These are phyloP conservation scores for Simplicillium aogashimaense DNA, from an alignment of 2,329 filamentous ascomycete species.

Conservation along the genomic window DNA sequence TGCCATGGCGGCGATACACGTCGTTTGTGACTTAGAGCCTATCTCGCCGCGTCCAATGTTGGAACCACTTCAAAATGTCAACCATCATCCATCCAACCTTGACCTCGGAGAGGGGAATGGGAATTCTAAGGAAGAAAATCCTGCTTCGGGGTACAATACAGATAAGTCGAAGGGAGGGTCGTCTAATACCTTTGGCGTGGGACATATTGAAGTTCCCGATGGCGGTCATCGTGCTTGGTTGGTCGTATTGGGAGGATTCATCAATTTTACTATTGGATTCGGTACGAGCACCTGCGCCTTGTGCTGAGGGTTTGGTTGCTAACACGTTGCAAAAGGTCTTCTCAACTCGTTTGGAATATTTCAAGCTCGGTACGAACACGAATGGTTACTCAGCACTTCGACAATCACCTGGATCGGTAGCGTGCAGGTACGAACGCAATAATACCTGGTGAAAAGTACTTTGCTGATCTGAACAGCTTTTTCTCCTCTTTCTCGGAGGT, in stretches of 20 bases:
- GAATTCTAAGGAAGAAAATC: neutral
- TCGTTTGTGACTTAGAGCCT: neutral
- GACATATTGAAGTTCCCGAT: conserved; percentile 10
- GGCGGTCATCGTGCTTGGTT: conserved; percentile 19
- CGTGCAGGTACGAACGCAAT: conserved; percentile 11
- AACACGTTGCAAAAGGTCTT: conserved; percentile 10
- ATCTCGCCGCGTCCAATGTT: conserved; percentile 4
- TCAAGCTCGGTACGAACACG: conserved; percentile 38
- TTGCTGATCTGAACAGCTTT: conserved; percentile 17
- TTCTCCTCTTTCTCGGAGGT: conserved; percentile 27
- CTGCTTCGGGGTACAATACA: neutral
- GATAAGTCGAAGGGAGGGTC: neutral
- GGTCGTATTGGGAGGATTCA: conserved; percentile 19
- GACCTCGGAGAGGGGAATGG: neutral
- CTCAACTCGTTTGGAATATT: conserved; percentile 43
- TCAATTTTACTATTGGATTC: conserved; percentile 17
- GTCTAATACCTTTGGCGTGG: neutral
- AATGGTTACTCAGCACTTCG: conserved; percentile 19
- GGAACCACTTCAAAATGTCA: neutral
- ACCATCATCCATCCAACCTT: neutral
- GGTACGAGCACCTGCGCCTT: conserved; percentile 11
- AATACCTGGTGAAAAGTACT: neutral
- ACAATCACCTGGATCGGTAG: conserved; percentile 32
- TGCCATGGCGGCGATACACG: no score
- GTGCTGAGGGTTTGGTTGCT: neutral